Conservation (phyloP, 2,329 filamentous ascomycete species). For the Neocucurbitaria cava region DNA sequence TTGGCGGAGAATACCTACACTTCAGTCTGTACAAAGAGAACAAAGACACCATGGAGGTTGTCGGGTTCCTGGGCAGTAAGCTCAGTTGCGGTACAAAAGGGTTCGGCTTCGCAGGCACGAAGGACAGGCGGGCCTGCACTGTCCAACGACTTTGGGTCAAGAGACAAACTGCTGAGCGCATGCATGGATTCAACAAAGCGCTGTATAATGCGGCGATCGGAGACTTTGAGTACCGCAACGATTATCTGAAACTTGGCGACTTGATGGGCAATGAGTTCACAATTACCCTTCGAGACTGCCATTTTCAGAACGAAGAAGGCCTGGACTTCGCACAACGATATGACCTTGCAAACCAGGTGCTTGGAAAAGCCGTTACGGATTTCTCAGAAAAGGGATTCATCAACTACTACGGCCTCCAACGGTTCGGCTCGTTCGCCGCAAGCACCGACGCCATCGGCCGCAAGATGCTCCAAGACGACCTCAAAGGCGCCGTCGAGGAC, state of each 20-base stretch:
- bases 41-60: constrained; percentile 92
- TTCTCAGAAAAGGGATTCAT: constrained; percentile 82
- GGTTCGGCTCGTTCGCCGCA: constrained; percentile 87
- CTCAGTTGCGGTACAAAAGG: constrained; percentile 72
- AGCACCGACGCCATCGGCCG: constrained; percentile 86
- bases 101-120: constrained; percentile 86
- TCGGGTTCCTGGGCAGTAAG: constrained; percentile 76
- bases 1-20: constrained; percentile 82
- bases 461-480: constrained; percentile 82
- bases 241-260: constrained; percentile 81
- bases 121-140: constrained; percentile 86
- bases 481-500: constrained; percentile 77
- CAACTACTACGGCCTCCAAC: constrained; percentile 98
- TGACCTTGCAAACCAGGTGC: constrained; percentile 58
- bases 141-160: constrained; percentile 78
- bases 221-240: constrained; percentile 78
- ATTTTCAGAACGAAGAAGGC: constrained; percentile 60
- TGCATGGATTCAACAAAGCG: constrained; percentile 68
- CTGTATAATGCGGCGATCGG: constrained; percentile 72
- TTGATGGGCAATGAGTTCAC: constrained; percentile 90
- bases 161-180: constrained; percentile 65
- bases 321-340: constrained; percentile 44
- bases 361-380: constrained; percentile 68
- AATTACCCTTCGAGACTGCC: constrained; percentile 87
- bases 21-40: constrained; percentile 97